Conservation (phyloP, 331 rosid genomes). For the Ulmus americana region DNA sequence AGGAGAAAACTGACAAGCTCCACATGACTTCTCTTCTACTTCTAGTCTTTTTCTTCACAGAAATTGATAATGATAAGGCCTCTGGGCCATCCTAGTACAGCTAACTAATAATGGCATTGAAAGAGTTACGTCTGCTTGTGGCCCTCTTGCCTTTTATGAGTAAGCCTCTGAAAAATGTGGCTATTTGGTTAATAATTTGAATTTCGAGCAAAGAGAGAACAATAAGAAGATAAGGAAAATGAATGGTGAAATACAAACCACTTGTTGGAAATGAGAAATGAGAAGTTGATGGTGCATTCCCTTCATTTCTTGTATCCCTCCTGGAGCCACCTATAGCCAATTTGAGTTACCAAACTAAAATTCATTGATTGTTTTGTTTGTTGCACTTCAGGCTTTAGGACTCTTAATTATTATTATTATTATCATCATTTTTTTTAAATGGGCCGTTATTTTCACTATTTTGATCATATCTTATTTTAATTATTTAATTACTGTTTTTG, state of each 20-base stretch:
- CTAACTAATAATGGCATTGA: constrained; percentile 13
- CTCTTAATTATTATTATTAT: too few species aligned
- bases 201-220: too few species aligned
- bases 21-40: background rate
- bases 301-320: background rate
- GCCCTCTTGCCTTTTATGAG: background rate
- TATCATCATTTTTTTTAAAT: too few species aligned
- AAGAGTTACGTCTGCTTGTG: constrained; percentile 14
- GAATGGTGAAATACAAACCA: background rate
- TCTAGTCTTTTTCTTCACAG: constrained; percentile 29
- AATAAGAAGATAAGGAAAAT: background rate
- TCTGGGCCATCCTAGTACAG: constrained; percentile 18
- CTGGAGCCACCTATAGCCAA: too few species aligned
- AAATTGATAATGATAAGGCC: constrained; percentile 30
- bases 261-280: background rate
- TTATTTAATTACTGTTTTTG: too few species aligned
- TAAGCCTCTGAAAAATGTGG: background rate
- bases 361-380: too few species aligned
- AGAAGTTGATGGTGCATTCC: background rate
- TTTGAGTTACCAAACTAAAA: too few species aligned
- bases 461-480: too few species aligned
- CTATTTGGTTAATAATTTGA: background rate
- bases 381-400: too few species aligned
- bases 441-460: too few species aligned
- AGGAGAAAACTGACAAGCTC: background rate